Evolutionary conservation across 140 eudicot genomes (phyloP).

Genomic region (Stevia rebaudiana): DNA sequence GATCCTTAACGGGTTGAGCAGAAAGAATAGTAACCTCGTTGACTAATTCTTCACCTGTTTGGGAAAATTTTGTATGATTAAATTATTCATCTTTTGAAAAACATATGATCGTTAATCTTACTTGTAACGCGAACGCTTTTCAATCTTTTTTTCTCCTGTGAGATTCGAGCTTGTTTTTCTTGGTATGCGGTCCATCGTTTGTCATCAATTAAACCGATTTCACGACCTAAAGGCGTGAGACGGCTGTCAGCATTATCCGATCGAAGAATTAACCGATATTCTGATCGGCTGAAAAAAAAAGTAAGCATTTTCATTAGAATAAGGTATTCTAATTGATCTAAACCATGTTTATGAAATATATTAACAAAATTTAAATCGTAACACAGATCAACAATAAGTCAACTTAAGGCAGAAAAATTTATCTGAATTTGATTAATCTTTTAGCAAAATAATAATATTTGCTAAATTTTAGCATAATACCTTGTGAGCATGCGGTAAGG

Average conservation of each 20-base stretch:
- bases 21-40: conserved; percentile 60
- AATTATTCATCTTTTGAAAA: neutral
- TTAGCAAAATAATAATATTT: neutral
- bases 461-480: conserved; percentile 26
- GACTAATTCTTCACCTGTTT: conserved; percentile 66
- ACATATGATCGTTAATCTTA: conserved; percentile 14
- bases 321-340: neutral
- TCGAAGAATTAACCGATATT: conserved; percentile 78
- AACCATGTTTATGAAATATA: conserved; percentile 3
- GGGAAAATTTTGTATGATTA: neutral
- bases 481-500: conserved; percentile 98
- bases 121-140: conserved; percentile 65
- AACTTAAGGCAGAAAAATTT: neutral
- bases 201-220: conserved; percentile 85
- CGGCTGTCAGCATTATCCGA: conserved; percentile 96
- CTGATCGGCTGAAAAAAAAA: conserved; percentile 72
- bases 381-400: neutral
- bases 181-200: conserved; percentile 65
- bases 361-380: neutral
- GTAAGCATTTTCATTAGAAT: conserved; percentile 6
- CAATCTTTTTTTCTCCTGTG: conserved; percentile 74
- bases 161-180: conserved; percentile 76
- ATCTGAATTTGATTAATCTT: neutral
- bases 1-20: conserved; percentile 75
- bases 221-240: conserved; percentile 84